Evolutionary conservation across 2,329 filamentous ascomycete genomes (phyloP), one percentile per base, ranked within the genome.

Genomic region (Fusarium metavorans): DNA sequence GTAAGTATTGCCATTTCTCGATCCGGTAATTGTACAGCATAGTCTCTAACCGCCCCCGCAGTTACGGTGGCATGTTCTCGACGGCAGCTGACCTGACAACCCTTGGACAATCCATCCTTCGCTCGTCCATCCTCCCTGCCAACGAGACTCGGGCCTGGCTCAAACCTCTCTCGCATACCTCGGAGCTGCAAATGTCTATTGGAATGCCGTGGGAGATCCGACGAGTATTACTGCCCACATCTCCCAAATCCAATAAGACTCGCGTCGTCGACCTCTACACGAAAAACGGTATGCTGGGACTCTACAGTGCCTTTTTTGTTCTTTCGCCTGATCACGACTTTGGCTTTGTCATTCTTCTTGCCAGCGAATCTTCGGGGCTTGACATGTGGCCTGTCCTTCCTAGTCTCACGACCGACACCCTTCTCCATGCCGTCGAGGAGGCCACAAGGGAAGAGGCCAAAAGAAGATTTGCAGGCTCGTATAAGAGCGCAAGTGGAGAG

Each of bases 181-280:
- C 81, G 0, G 80, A 77, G 5, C 73, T 78, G 34, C 80, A 79
- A 20, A 76, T 80, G 52, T 81, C 82, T 6, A 78, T 87, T 52
- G 86, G 86, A 16, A 80, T 80, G 5, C 84, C 85, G 2, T 88
- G 85, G 85, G 86, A 88, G 77, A 88, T 88, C 52, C 74, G 81
- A 63, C 82, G 83, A 39, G 5, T 64, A 14, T 2, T 34, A 11
- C 52, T 67, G 16, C 66, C 66, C n/a, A 34, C 59, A 5, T 65
- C 66, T 5, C n/a, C 65, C 4, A 27, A 32, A 13, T 76, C 79
- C 48, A 73, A 82, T 60, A 78, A 78, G 66, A 79, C 81, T 34
- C 82, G 83, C 6, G 71, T 84, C 5, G 77, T 85, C 20, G 84
- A 87, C 57, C 41, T 87, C 2, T 87, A 86, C 77, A 83, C 84